These are phyloP conservation scores for Solanum hybrid DNA, from an alignment of 305 asterid genomes.

Conservation along the genomic window DNA sequence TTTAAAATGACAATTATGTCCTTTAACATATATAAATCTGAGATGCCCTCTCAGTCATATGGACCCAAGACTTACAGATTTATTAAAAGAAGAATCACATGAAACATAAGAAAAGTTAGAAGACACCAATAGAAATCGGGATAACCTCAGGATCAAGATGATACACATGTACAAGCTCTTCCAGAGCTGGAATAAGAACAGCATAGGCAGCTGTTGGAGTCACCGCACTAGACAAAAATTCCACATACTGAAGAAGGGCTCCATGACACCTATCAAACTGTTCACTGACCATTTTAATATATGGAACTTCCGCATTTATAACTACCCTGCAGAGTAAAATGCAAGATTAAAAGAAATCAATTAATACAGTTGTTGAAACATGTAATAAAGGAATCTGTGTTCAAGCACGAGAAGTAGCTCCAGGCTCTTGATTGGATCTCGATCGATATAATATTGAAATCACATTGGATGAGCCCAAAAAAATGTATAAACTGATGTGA, in stretches of 20 bases:
- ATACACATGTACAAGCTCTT: constrained; percentile 85
- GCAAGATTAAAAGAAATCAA: neutral
- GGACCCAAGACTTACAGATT: neutral
- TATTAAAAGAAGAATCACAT: neutral
- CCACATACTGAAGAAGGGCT: constrained; percentile 97
- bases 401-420: neutral
- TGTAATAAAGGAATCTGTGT: neutral
- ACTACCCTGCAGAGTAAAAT: constrained; percentile 64
- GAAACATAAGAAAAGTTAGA: constrained; percentile 3
- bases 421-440: neutral
- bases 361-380: neutral
- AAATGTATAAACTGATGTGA: neutral
- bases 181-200: constrained; percentile 75
- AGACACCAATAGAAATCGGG: constrained; percentile 16
- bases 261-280: constrained; percentile 99
- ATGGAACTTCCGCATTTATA: constrained; percentile 68
- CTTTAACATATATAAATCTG: neutral
- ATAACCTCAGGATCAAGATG: constrained; percentile 99
- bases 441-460: neutral
- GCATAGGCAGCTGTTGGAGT: constrained; percentile 71
- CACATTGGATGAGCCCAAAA: neutral
- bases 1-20: neutral
- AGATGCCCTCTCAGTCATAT: neutral
- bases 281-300: constrained; percentile 96
- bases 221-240: constrained; percentile 86